Evolutionary conservation across 495 filamentous ascomycete genomes (phyloP), one percentile per base, ranked within the genome.

Genomic region (Penicillium turbatum): DNA sequence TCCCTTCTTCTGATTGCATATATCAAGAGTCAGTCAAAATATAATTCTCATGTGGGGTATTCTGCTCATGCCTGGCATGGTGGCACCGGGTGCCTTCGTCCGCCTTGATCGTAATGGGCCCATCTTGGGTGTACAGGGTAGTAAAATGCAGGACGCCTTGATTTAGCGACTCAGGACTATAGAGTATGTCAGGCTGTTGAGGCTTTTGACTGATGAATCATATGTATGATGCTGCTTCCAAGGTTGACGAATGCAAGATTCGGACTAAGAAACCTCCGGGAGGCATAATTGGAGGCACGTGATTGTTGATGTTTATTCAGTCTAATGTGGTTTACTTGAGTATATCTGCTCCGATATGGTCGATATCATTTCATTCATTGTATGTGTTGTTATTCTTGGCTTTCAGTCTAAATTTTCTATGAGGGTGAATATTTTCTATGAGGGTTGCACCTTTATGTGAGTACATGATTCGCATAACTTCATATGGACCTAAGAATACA

Each of bases 51-150:
- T 32, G 24, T 54, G 37, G 37, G 21, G 31, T 34, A 17, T 37
- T 49, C 13, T 2, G 29, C 21, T 44, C 37, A 35, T 47, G 59
- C 59, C 55, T 17, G 51, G 43, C 37, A 53, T 59, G 24, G 30
- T 53, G 10, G 29, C 39, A 49, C 30, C 29, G 19, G 48, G 43
- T 51, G 59, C 11, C 30, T 48, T 54, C 48, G 30, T 38, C 16
- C 56, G 60, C 30, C 46, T 62, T 3, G 60, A 49, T 40, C 60
- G 60, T 27, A 48, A 19, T 32, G 34, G 38, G 1, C 37, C 34
- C 50, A 54, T 51, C 10, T 32, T 12, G 3, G 7, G 13, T 11
- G 27, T 45, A 11, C 6, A 5, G 12, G 16, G 1, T 19, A 45
- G 12, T 53, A 21, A 6, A 6, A 45, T 53, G 31, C 10, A 16